These are phyloP conservation scores for Echeveria elegans DNA, from an alignment of 164 flowering plant genomes.

Conservation along the genomic window DNA sequence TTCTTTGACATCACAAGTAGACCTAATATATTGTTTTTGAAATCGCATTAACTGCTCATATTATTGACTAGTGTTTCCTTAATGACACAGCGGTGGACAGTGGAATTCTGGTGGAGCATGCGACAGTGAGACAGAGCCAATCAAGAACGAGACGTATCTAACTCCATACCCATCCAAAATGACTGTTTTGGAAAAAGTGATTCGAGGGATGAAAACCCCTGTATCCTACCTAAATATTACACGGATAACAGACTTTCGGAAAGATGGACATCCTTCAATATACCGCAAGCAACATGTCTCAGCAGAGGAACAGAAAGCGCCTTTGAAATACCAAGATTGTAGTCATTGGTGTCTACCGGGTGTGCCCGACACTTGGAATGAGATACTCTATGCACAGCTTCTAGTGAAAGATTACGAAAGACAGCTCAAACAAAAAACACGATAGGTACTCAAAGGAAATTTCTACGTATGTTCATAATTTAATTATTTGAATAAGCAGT, in stretches of 20 bases:
- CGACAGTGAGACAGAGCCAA: slow-evolving; percentile 69
- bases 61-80: background rate
- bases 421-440: background rate
- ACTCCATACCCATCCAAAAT: slow-evolving; percentile 59
- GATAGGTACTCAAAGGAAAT: background rate
- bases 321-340: slow-evolving; percentile 4
- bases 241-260: slow-evolving; percentile 9
- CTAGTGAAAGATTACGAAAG: slow-evolving; percentile 6
- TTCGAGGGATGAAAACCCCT: slow-evolving; percentile 32
- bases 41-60: background rate
- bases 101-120: slow-evolving; percentile 89
- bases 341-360: slow-evolving; percentile 11
- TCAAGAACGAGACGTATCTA: slow-evolving; percentile 55
- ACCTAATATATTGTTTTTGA: background rate
- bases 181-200: slow-evolving; percentile 53
- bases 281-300: background rate
- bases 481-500: background rate
- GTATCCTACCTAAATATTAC: slow-evolving; percentile 8
- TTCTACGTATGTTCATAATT: background rate
- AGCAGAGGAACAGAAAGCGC: slow-evolving; percentile 4
- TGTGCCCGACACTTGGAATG: slow-evolving; percentile 11
- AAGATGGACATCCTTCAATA: slow-evolving; percentile 10
- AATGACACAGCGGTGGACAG: slow-evolving; percentile 61
- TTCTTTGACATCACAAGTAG: background rate
- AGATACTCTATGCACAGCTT: slow-evolving; percentile 9